Base-by-base conservation (phyloP, 495 filamentous ascomycete genomes). In the Talaromyces trachyspermus region DNA sequence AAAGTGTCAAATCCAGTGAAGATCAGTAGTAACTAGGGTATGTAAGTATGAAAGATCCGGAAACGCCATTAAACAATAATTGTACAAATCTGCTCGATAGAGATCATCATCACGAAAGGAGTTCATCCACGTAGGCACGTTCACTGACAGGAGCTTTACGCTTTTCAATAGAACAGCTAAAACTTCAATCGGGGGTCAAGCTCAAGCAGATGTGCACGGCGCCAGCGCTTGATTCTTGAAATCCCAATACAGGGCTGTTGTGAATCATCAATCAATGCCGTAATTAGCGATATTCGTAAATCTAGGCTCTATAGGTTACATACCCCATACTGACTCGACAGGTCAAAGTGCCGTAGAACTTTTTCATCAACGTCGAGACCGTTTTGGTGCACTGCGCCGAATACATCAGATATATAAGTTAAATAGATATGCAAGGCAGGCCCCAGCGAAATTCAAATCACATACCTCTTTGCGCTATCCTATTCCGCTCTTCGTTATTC, bases 141-240 rank as follows among this genome's bases (percentile, higher is more conserved):
- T 95, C 60, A 8, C 54, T 68, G 12, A 58, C 57, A 6, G 74
- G 71, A 27, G 69, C 70, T 5, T 77, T 65, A 54, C 86, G 76
- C 52, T 91, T 58, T 78, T 84, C 46, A 95, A 54, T 29, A 96
- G 59, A 18, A 95, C 86, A 0, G 88, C 85, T 3, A 96, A 71
- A n/a, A 97, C 89, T 62, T 96, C 90, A 25, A 95, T 73, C 1
- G 94, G 92, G 94, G 94, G 29, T 86, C 76, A 40, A 99, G 65
- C 1, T 84, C 83, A 37, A 99, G 64, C 37, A 66, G 68, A 35
- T 95, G 68, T 2, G 94, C 94, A 8, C 94, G 77, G 55, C 85
- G 79, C 94, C 94, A 99, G 0, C 94, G 84, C 64, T 85, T 86
- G 42, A 84, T 55, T 7, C 94, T 77, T 9, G 79, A 64, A 19